Evolutionary conservation across 2,329 filamentous ascomycete genomes (phyloP), one percentile per base, ranked within the genome.

Genomic region (Coniella vitis): DNA sequence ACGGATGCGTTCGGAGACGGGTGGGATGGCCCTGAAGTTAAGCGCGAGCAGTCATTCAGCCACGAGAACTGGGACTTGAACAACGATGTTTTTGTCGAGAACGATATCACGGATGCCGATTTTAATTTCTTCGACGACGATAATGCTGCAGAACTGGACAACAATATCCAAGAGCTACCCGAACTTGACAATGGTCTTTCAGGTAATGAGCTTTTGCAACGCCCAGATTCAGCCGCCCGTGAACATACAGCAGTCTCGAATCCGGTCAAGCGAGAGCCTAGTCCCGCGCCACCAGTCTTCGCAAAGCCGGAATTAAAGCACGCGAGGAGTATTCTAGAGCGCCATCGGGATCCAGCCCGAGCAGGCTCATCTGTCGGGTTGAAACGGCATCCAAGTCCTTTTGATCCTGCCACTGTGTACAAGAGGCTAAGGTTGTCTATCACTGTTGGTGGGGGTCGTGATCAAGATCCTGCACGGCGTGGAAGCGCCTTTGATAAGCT

Each of bases 91-190:
- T 88, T 87, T 64, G 81, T 76, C n/a, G 78, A 82, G n/a, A 76
- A 80, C 54, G 79, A 82, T 55, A 74, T 91, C n/a, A 90, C 84
- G 1, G 87, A 93, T 57, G 86, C 81, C 5, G 87, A 93, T 60
- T 91, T 91, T 62, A 87, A 79, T 61, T 91, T 90, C 63, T 91
- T 91, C 57, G 86, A 91, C 58, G 82, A 85, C 53, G 67, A 75
- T 21, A 38, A 47, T 22, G 71, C 75, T 3, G 69, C 63, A 2
- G 66, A 64, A 10, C 63, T 66, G 20, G 69, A 69, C 37, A 50
- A 73, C 36, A 66, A 68, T 31, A 54, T 66, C 2, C 56, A 66
- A 10, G 62, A 58, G 21, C 47, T 67, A 31, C 54, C 63, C 10
- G 61, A 60, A 7, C 56, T 68, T 35, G 50, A 57, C 14, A 56